Conservation (phyloP, 1,284 basidiomycete species). For the Cryptococcus sp. region DNA sequence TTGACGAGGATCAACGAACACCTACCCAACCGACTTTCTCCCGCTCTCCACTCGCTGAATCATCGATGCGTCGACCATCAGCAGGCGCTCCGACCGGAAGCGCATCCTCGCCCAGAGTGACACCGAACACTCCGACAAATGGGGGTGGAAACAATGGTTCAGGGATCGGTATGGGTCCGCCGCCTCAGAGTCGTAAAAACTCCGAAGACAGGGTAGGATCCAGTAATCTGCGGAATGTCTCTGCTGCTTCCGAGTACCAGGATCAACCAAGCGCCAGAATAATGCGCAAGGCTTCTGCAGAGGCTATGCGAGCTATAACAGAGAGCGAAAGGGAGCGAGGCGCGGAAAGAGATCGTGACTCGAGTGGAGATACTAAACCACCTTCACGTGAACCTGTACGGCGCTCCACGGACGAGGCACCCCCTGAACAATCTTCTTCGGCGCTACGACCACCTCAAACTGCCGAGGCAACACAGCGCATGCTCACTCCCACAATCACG, state of each 20-base stretch:
- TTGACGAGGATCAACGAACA: constrained; percentile 28
- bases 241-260: constrained; percentile 25
- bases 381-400: neutral
- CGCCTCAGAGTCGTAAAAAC: constrained; percentile 9
- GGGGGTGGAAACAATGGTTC: neutral
- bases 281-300: constrained; percentile 10
- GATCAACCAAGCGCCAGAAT: neutral
- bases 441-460: neutral
- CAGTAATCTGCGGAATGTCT: constrained; percentile 16
- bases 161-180: constrained; percentile 14
- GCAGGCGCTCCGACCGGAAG: constrained; percentile 4
- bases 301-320: constrained; percentile 16
- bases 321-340: constrained; percentile 5
- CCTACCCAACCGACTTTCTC: constrained; percentile 16
- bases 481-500: constrained; percentile 32
- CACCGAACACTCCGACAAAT: neutral
- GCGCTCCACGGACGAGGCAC: constrained; percentile 8
- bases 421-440: constrained; percentile 9
- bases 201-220: constrained; percentile 20
- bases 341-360: neutral
- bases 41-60: constrained; percentile 32
- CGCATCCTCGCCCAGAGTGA: constrained; percentile 13
- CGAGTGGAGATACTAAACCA: neutral
- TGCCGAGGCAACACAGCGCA: neutral
- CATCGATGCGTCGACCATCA: constrained; percentile 18